These are phyloP conservation scores for Endocladia muricata DNA, from an alignment of 31 red algal species.

Conservation along the genomic window DNA sequence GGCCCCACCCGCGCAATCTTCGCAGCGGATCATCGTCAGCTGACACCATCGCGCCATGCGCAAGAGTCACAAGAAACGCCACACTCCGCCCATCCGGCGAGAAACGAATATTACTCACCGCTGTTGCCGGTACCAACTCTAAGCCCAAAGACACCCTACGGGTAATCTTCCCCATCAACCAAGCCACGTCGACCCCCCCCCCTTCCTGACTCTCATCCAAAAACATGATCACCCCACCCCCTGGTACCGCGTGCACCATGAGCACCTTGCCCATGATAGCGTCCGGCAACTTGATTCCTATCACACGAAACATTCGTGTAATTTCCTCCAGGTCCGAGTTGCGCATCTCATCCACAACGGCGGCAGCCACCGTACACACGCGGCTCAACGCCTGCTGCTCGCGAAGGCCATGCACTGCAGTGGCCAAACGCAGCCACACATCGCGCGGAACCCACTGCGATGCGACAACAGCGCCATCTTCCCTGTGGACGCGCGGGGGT, in stretches of 20 bases:
- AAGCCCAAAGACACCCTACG: constrained; percentile 33
- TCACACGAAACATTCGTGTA: constrained; percentile 12
- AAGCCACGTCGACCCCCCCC: constrained; percentile 50
- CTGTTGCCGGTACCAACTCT: constrained; percentile 42
- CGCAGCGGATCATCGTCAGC: constrained; percentile 42
- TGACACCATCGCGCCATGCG: constrained; percentile 7
- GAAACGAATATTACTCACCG: constrained; percentile 64
- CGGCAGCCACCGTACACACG: constrained; percentile 30
- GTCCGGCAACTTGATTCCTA: constrained; percentile 20
- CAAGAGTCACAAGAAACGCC: constrained; percentile 65
- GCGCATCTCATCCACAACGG: constrained; percentile 14
- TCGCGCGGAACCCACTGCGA: constrained; percentile 47
- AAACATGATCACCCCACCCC: constrained; percentile 38
- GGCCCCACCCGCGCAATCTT: constrained; percentile 54
- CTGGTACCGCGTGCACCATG: constrained; percentile 49
- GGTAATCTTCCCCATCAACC: constrained; percentile 23
- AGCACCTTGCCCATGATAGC: constrained; percentile 35
- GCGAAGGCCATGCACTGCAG: constrained; percentile 12
- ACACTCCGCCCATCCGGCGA: constrained; percentile 54
- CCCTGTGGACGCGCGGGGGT: too few relatives aligned
- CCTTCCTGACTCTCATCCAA: constrained; percentile 31
- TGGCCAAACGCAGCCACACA: constrained; percentile 43
- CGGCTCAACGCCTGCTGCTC: constrained; percentile 21
- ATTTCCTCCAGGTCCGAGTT: constrained; percentile 12
- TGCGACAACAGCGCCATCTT: constrained; percentile 17